Percentiles rank a stretch among this genome's conserved stretches.
Evolutionary conservation across 192 early-diverging fungal species (phyloP).

Genomic region (Entomortierella lignicola): DNA sequence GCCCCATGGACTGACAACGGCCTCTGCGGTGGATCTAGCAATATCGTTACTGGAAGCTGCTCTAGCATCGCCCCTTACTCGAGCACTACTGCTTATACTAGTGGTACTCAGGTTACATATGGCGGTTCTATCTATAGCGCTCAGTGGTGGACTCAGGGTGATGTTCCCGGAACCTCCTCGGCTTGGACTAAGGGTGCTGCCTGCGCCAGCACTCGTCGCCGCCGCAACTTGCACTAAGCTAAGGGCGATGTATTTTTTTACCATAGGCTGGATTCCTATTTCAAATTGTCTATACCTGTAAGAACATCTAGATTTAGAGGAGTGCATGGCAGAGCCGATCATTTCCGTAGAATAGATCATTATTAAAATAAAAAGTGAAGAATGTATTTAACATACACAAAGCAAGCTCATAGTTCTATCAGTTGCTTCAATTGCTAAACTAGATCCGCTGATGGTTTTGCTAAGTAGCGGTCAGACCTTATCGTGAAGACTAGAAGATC

Average conservation of each 20-base stretch:
- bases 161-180: slow-evolving; percentile 40
- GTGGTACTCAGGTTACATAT: slow-evolving; percentile 53
- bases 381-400: too few species aligned
- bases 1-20: slow-evolving; percentile 50
- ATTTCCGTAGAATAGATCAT: not conserved
- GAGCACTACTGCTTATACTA: slow-evolving; percentile 43
- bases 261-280: not conserved
- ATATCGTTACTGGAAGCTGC: slow-evolving; percentile 33
- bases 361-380: not conserved
- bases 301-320: not conserved
- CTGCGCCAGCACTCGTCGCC: slow-evolving; percentile 38
- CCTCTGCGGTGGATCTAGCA: slow-evolving; percentile 4
- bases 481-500: too few species aligned
- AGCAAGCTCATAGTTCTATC: too few species aligned
- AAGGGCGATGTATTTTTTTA: not conserved
- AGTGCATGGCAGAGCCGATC: not conserved
- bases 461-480: too few species aligned
- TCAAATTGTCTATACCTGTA: not conserved
- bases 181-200: slow-evolving; percentile 54
- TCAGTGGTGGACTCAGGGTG: slow-evolving; percentile 58
- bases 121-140: slow-evolving; percentile 50
- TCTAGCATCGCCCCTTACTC: slow-evolving; percentile 31
- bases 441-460: too few species aligned
- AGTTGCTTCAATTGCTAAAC: too few species aligned
- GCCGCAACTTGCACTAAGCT: slow-evolving; percentile 32